Evolutionary conservation across 2,329 filamentous ascomycete species (phyloP), one percentile per base, ranked within the genome.

Genomic region (Microsporum ferrugineum): DNA sequence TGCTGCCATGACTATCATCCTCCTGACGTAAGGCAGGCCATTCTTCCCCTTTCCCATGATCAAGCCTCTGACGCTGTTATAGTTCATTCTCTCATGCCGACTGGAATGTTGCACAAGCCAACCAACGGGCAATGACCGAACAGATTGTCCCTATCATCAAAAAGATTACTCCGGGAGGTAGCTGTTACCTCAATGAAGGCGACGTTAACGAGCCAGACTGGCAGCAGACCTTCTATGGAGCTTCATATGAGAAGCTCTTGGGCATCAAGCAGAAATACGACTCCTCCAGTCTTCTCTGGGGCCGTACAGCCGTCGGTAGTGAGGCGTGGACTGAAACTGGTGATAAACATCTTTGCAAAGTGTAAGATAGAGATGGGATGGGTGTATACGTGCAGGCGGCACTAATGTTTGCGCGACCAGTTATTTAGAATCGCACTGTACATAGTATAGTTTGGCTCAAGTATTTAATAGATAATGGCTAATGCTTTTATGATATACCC

Each of bases 271-370:
- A 67, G 5, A 72, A 72, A 58, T 77, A 73, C 63, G 76, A 78
- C 63, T 75, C 75, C 4, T 17, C 69, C 0, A 67, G 68, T 4
- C 58, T 82, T 5, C 80, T 80, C 36, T 80, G 80, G 59, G 78
- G 75, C 5, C 66, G 66, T 5, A 78, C 73, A 23, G 77, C 72
- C 3, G 80, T 84, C 4, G 81, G 80, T 0, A 80, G 78, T 61
- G 80, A 83, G 58, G 66, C 49, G 12, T 63, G 63, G 62, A 17
- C 14, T 23, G 31, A 39, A 17, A 4, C 27, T 53, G 57, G 43
- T 49, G 31, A 33, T 55, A 38, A 39, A 23, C 34, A 43, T 47
- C 41, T 56, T 7, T 59, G 51, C 29, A 49, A 47, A 55, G 31
- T 6, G n/a, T 56, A 33, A 29, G 5, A 17, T n/a, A 7, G 41